These are phyloP conservation scores for Saccharomycopsis fibuligera DNA, from an alignment of 805 yeast species.

Conservation along the genomic window DNA sequence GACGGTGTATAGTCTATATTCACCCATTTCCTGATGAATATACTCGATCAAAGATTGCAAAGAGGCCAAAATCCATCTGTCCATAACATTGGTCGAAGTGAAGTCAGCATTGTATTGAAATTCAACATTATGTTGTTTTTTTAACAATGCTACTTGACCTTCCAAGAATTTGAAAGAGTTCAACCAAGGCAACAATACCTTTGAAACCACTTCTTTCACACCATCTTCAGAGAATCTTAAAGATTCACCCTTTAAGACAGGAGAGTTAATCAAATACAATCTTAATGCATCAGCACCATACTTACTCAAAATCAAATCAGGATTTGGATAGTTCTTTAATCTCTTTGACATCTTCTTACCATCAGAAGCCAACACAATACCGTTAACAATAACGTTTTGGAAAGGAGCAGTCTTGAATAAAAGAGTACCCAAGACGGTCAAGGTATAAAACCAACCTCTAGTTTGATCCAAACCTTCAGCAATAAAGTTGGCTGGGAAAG, in stretches of 20 bases:
- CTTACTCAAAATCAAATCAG: constrained; percentile 67
- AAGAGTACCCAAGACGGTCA: constrained; percentile 92
- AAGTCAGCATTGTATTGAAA: constrained; percentile 66
- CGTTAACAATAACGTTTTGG: constrained; percentile 90
- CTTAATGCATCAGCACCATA: constrained; percentile 98
- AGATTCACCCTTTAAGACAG: constrained; percentile 94
- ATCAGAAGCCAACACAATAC: constrained; percentile 94
- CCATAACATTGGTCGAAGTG: constrained; percentile 85
- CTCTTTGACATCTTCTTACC: constrained; percentile 99
- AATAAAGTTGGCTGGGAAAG: constrained; percentile 96
- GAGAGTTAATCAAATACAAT: constrained; percentile 92
- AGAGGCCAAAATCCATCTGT: constrained; percentile 95
- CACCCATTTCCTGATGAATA: constrained; percentile 85
- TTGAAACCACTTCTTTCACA: constrained; percentile 94
- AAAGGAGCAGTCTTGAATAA: constrained; percentile 89
- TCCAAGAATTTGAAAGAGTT: constrained; percentile 95
- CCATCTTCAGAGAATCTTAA: constrained; percentile 98
- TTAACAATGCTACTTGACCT: constrained; percentile 81
- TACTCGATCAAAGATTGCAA: constrained; percentile 82
- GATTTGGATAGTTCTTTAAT: constrained; percentile 96
- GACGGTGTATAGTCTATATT: constrained; percentile 89
- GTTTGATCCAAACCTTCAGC: constrained; percentile 99
- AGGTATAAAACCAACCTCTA: constrained; percentile 99
- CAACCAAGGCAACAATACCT: constrained; percentile 98
- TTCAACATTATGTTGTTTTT: constrained; percentile 64